Evolutionary conservation across 106 monocot genomes (phyloP), one percentile per base, ranked within the genome.

Genomic region (Apostasia shenzhenica): DNA sequence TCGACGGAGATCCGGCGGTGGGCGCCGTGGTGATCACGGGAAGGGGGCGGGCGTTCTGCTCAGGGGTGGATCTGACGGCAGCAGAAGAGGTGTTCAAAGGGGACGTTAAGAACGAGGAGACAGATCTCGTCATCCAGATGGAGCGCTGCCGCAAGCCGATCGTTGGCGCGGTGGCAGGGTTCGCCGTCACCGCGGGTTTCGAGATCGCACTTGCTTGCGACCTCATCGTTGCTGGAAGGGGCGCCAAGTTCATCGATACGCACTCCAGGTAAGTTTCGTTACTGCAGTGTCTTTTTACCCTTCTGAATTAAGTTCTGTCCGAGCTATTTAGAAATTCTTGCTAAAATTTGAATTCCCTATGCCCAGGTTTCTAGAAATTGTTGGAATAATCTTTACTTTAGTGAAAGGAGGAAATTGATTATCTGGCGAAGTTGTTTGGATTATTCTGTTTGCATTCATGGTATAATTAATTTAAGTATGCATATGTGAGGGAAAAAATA

Each of bases 81-180:
- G 99, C 99, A 6, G 87, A 87, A 81, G 77, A 79, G 62, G 99
- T 93, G 2, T 99, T 99, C 81, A 99, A 99, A 77, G 99, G 93
- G 45, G 90, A 93, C 74, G 99, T 99, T 44, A 90, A 85, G 79
- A 83, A 93, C 51, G 48, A 14, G 41, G 76, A 75, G 8, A 47
- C 81, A 41, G 61, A 99, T 62, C 83, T 85, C 43, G 93, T 99
- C 42, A 14, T 9, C 3, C 87, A 85, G 75, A 89, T 99, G 88
- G 93, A 88, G 54, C 60, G 68, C 4, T 99, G 99, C 79, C 75
- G 85, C 8, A 99, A 99, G 74, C 99, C 99, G 50, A 80, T 99
- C 41, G 67, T 99, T 40, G 93, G 90, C 1, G 99, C 93, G 5
- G 69, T 99, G 61, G 53, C 56, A 14, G 93, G 99, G 9, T 99